A percentile compares a stretch with the other conserved stretches of the same genome.
Evolutionary conservation across 305 asterid genomes (phyloP).

Genomic region (Fraxinus platypoda): DNA sequence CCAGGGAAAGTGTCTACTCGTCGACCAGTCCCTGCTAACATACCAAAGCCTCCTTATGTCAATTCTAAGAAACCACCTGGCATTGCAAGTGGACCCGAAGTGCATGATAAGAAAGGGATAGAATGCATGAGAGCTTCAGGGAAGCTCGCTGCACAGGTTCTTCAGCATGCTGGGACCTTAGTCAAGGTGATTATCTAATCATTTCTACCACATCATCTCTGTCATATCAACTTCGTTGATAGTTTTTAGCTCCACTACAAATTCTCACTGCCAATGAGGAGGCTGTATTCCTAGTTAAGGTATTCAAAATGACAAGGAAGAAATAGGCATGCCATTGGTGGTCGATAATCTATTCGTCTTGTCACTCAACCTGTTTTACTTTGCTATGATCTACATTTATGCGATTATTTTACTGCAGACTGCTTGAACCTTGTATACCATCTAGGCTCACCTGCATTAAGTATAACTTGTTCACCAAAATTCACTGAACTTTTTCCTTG

Average conservation of each 20-base stretch:
- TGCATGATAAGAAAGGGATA: conserved; percentile 81
- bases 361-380: background rate
- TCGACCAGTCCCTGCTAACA: conserved; percentile 77
- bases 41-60: conserved; percentile 80
- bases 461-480: conserved; percentile 20
- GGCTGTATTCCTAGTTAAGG: conserved; percentile 23
- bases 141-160: conserved; percentile 93
- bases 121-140: conserved; percentile 97
- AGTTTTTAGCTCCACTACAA: background rate
- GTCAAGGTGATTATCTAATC: conserved; percentile 63
- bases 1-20: conserved; percentile 87
- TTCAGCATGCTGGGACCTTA: conserved; percentile 88
- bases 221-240: background rate
- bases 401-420: background rate
- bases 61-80: conserved; percentile 76
- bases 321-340: background rate
- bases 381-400: background rate
- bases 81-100: conserved; percentile 61
- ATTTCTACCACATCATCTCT: conserved; percentile 6
- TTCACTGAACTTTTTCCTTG: conserved; percentile 32
- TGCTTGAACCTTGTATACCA: background rate
- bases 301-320: conserved; percentile 6
- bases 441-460: background rate
- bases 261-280: conserved; percentile 9
- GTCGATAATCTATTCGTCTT: background rate